Evolutionary conservation across 176 grass and related monocot species (phyloP).

Genomic region (Ensete glaucum): DNA sequence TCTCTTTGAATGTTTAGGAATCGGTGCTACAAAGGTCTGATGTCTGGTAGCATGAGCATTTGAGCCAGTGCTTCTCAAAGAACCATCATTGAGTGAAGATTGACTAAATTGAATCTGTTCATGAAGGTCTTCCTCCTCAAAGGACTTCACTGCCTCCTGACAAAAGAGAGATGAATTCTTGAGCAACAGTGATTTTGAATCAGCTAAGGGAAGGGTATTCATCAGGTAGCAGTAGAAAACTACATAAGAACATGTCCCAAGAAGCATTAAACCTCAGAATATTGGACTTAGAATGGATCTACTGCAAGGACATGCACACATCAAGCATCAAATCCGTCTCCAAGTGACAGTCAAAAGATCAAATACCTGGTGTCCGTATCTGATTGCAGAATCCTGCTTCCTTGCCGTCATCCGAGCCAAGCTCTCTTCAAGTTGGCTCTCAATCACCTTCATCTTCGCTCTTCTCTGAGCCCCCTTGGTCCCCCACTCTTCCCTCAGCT

Average conservation of each 20-base stretch:
- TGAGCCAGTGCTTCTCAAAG: background rate
- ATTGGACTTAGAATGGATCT: background rate
- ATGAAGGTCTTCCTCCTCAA: background rate
- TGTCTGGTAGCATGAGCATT: background rate
- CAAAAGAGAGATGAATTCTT: no score
- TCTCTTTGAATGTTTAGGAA: background rate
- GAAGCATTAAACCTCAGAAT: background rate
- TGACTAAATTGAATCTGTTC: background rate
- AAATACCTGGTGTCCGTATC: background rate
- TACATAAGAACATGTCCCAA: background rate
- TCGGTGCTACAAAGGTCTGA: background rate
- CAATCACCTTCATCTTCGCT: slow-evolving; percentile 10
- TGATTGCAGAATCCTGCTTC: background rate
- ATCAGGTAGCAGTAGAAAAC: no score
- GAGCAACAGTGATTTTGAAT: no score
- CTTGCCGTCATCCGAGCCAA: background rate
- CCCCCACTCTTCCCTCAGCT: slow-evolving; percentile 29
- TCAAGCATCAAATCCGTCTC: background rate
- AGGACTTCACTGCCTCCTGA: background rate
- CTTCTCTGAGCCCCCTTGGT: slow-evolving; percentile 15
- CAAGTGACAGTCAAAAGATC: background rate
- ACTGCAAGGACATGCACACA: background rate
- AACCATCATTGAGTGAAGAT: background rate
- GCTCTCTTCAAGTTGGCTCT: background rate
- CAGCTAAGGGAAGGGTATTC: no score